These are phyloP conservation scores for Madurella mycetomatis DNA, from an alignment of 2,329 filamentous ascomycete species.

Conservation along the genomic window DNA sequence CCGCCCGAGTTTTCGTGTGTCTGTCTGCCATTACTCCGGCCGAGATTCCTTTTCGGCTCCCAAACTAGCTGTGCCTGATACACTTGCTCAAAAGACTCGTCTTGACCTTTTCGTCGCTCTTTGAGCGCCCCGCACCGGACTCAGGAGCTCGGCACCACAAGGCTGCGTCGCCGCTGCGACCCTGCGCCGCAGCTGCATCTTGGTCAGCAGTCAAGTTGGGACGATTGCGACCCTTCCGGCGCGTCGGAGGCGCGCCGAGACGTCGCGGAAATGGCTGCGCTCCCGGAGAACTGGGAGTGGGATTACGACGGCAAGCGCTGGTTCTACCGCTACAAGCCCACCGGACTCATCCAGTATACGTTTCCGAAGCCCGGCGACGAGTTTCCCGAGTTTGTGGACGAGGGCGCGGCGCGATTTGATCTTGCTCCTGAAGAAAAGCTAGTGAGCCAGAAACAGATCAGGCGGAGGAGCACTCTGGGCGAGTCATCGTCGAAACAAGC, in stretches of 20 bases:
- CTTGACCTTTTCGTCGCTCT: too few relatives aligned
- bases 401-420: constrained; percentile 33
- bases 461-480: constrained; percentile 31
- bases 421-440: constrained; percentile 51
- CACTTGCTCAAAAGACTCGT: too few relatives aligned
- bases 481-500: constrained; percentile 12
- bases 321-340: constrained; percentile 55
- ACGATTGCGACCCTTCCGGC: background rate
- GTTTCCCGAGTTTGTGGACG: constrained; percentile 48
- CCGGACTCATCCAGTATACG: constrained; percentile 51
- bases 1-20: background rate
- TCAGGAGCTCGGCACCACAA: background rate
- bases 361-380: constrained; percentile 56
- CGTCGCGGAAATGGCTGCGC: constrained; percentile 33
- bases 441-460: constrained; percentile 48
- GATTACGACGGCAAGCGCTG: constrained; percentile 56
- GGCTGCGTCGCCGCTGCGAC: background rate
- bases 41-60: too few relatives aligned
- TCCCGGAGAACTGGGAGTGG: constrained; percentile 52
- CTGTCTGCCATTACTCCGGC: background rate
- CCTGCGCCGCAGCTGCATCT: background rate
- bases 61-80: too few relatives aligned
- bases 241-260: background rate
- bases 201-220: background rate
- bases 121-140: too few relatives aligned